Conservation (phyloP, 2,329 filamentous ascomycete genomes). For the Fusarium multiceps region DNA sequence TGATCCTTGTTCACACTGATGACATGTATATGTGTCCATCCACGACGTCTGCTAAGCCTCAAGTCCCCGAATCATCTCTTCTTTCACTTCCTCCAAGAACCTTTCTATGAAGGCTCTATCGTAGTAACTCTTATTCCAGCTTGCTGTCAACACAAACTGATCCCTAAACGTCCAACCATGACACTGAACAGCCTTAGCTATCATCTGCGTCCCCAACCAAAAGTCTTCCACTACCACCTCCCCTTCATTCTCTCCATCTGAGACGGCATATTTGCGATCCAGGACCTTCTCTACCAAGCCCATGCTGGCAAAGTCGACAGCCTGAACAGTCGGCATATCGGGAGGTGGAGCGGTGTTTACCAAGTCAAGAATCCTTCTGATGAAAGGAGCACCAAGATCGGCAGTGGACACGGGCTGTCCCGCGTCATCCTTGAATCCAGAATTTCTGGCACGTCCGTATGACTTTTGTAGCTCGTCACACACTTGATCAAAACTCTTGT, state of each 20-base stretch:
- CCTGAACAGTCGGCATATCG: constrained; percentile 43
- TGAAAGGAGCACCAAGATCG: constrained; percentile 25
- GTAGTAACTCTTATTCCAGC: constrained; percentile 51
- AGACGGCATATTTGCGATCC: constrained; percentile 36
- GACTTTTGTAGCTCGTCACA: constrained; percentile 39
- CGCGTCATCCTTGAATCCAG: constrained; percentile 36
- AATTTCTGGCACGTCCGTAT: constrained; percentile 46
- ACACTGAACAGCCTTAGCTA: constrained; percentile 45
- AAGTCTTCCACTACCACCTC: constrained; percentile 43
- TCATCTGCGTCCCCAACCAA: constrained; percentile 48
- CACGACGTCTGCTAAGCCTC: neutral
- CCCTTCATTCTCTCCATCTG: constrained; percentile 14
- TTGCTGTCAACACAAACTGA: constrained; percentile 46
- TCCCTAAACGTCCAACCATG: constrained; percentile 51
- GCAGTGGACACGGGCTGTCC: constrained; percentile 32
- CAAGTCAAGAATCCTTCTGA: constrained; percentile 29
- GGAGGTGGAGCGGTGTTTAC: constrained; percentile 25
- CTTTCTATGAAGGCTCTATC: constrained; percentile 39
- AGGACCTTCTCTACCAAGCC: constrained; percentile 43
- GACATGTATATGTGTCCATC: too few relatives aligned
- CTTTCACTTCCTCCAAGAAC: constrained; percentile 39
- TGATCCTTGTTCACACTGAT: too few relatives aligned
- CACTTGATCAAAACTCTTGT: constrained; percentile 39
- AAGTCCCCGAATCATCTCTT: neutral
- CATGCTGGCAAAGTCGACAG: constrained; percentile 48